phyloP scores from a whole-genome alignment of 225 moss, liverwort and hornwort species.

The Pleurozium schreberi region DNA sequence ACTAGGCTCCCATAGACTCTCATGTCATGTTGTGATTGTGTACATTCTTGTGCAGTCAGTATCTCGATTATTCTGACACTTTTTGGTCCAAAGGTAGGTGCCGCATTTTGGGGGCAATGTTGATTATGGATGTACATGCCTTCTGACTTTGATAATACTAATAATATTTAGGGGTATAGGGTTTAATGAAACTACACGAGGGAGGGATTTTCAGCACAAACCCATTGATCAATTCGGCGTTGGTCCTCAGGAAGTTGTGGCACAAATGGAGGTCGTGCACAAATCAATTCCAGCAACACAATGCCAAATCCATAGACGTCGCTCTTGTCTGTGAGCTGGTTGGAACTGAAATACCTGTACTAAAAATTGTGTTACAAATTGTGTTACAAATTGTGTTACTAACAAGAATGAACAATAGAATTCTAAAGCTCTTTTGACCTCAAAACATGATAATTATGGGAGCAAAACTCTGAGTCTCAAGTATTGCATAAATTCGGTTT shows the following conservation, averaged over 20 bases:
- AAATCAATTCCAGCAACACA: slow-evolving; percentile 54
- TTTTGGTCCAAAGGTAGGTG: not conserved
- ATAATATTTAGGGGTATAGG: not conserved
- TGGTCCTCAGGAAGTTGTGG: slow-evolving; percentile 1
- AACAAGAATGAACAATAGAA: not conserved
- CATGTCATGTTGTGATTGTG: not conserved
- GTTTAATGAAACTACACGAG: not conserved
- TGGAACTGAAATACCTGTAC: slow-evolving; percentile 51
- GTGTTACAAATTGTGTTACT: not conserved
- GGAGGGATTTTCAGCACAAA: not conserved
- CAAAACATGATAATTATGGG: not conserved
- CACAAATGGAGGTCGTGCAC: slow-evolving; percentile 36
- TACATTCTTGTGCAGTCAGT: no score
- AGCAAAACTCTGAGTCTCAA: not conserved
- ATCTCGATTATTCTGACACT: no score
- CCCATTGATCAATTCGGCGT: slow-evolving; percentile 18
- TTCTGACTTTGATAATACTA: no score
- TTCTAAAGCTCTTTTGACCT: not conserved
- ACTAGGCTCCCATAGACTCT: not conserved
- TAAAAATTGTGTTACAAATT: not conserved
- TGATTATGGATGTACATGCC: no score
- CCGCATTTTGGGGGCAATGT: not conserved
- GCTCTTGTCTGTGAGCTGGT: slow-evolving; percentile 60
- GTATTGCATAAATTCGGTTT: not conserved
- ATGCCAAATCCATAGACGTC: slow-evolving; percentile 77